Evolutionary conservation across 2,329 filamentous ascomycete species (phyloP), one percentile per base, ranked within the genome.

Genomic region (Calonectria leucothoes): DNA sequence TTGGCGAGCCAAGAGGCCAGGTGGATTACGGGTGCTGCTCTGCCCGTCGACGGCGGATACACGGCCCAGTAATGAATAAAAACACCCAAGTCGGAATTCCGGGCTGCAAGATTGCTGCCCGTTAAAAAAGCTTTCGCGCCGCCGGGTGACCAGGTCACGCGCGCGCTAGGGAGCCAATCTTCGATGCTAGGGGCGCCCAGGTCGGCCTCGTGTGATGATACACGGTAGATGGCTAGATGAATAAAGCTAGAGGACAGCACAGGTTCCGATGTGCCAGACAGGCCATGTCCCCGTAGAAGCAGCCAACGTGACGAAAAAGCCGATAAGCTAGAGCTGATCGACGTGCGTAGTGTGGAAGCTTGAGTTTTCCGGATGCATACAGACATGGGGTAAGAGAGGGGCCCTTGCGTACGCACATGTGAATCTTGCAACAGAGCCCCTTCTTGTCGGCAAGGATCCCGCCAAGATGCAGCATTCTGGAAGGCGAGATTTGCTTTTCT

Each of bases 11-110:
- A 82, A 3, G 82, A 87, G 25, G 81, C 85, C 1, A 78, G 85
- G 51, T 87, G 85, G 85, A 84, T 87, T 6, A 87, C 85, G 0
- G 85, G 86, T 0, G 81, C 81, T 1, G 78, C 82, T 49, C 73
- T 87, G 0, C 81, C 85, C 0, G 84, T 87, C 0, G 86, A 87
- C 68, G 86, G 85, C 1, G 86, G 86, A 0, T 83, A 81, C 6
- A 86, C 84, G 0, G 83, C 84, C 12, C 78, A 80, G 68, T 82
- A 39, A n/a, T n/a, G n/a, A n/a, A n/a, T n/a, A n/a, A n/a, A n/a
- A 74, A 37, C 20, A 8, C 20, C 23, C 33, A 25, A 7, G 55
- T 12, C 33, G 33, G 15, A 8, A 37, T 23, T 61, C 10, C 17
- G 55, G 31, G 33, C 14, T 25, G 55, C 31, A 33, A n/a, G 31